Base-by-base conservation (phyloP, 768 basidiomycete species). In the Suillus tomentosus region DNA sequence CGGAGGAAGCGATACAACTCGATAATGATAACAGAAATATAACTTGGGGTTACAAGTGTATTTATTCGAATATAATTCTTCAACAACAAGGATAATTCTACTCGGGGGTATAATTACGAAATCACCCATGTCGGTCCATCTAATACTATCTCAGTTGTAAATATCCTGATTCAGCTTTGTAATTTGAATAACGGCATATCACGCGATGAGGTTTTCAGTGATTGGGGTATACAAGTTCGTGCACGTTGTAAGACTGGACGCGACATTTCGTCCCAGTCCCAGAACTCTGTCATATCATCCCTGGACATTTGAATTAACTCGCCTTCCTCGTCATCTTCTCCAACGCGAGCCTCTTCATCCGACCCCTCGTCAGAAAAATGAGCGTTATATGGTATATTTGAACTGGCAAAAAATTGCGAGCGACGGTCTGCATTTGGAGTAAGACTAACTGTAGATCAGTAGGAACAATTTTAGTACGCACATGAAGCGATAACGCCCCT, bases 321-420 rank as follows among this genome's bases (percentile, higher is more conserved):
- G 48, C 48, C 63, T 24, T 45, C 58, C 54, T 71, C 60, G 37
- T 71, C 67, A 31, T 60, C 71, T 9, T 69, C 68, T 14, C 62
- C 62, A 14, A 67, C 66, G 19, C 45, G 42, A 59, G 66, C 60
- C 54, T 67, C 63, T 31, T 62, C 63, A 36, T 66, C 73, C 40
- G 80, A 78, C 42, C 79, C 78, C 55, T 83, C 72, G 61, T 78
- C 78, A 19, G 74, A 76, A 8, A 76, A 70, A 63, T 85, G 82
- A 7, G 80, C 77, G 3, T 83, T 77, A 13, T 82, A 78, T n/a
- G 82, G 82, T 31, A 88, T 81, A 39, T 82, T 80, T 9, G 87
- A 85, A 59, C 84, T 85, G 24, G 85, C 86, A 47, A 90, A 81
- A 69, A 84, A 88, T 70, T 91, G 89, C 9, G 88, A 79, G 37